Evolutionary conservation across 2,329 filamentous ascomycete genomes (phyloP), one percentile per base, ranked within the genome.

Genomic region (Endothia cerciana): DNA sequence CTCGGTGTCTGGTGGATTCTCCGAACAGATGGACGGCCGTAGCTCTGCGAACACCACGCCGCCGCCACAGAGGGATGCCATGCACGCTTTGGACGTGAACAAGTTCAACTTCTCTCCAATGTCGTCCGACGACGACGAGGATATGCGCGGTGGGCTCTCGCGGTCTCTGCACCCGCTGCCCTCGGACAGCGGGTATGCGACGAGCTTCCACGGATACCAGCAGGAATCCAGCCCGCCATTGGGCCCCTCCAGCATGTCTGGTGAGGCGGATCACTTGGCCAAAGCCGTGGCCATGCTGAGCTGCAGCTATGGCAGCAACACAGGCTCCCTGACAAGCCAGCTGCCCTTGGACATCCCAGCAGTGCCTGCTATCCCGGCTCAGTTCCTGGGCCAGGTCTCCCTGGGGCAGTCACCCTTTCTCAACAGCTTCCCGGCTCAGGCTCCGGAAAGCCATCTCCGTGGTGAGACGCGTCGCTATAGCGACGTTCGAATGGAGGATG

Each of bases 11-110:
- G 89, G 67, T 28, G 65, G 88, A 33, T 92, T 90, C 62, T 96
- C 92, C 33, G 93, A 94, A 65, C 88, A 86, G 62, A 89, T 90
- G 72, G 91, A 92, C 65, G 87, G 87, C 63, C 85, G 89, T 73
- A 97, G 93, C 81, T 98, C 94, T 62, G 89, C 91, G 47, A 93
- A 97, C 76, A 98, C 94, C 58, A 97, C 94, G 19, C 95, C 95
- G 56, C 94, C 94, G 62, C 94, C 94, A 25, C 87, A 90, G 72
- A 81, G 84, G 69, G 91, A 94, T 65, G 84, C 86, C 63, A 84
- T 89, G 70, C 80, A 81, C 69, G 80, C 85, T 40, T 80, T 84
- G 64, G 66, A 65, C 38, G 41, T 41, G 57, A 41, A 60, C 43
- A 64, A 66, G 41, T 66, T 58, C 58, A 85, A 82, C 63, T 77